Percentiles rank a stretch among this genome's conserved stretches.
Conservation (phyloP, 2,329 filamentous ascomycete genomes). For the Fusarium sp. region DNA sequence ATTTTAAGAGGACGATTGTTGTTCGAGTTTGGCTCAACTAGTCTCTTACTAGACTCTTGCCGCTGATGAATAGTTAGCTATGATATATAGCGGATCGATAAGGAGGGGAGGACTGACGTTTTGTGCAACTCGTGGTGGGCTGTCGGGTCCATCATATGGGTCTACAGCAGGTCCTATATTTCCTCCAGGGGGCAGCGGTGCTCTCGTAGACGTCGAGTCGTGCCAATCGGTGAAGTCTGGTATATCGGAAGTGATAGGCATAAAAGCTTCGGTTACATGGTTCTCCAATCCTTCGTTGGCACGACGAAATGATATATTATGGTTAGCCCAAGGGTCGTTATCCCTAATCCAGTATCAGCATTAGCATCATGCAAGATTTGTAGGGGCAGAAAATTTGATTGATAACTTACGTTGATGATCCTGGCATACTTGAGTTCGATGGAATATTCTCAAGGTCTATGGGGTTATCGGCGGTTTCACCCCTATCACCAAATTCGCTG, state of each 20-base stretch:
- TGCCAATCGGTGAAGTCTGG: not conserved
- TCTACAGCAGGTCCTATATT: not conserved
- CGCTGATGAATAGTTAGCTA: not conserved
- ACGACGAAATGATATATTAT: not conserved
- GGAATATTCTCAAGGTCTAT: slow-evolving; percentile 23
- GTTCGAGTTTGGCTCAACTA: not conserved
- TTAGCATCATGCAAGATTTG: not conserved
- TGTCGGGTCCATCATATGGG: not conserved
- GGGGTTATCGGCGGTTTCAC: slow-evolving; percentile 7
- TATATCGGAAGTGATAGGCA: not conserved
- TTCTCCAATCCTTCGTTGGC: not conserved
- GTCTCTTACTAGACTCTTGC: not conserved
- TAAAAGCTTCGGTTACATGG: not conserved
- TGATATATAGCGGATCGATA: not conserved
- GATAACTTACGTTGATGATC: not conserved
- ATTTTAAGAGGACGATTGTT: not conserved
- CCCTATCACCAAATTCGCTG: not conserved
- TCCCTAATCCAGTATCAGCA: not conserved
- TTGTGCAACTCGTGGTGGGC: not conserved
- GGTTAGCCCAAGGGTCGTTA: not conserved
- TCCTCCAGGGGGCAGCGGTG: no score
- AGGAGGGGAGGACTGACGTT: not conserved
- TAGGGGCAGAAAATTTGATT: not conserved
- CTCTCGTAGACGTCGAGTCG: not conserved
- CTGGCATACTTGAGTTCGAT: not conserved